A percentile compares a stretch with the other conserved stretches of the same genome.
Conservation (phyloP, 352 stramenopile genomes). For the Saprolegnia parasitica region DNA sequence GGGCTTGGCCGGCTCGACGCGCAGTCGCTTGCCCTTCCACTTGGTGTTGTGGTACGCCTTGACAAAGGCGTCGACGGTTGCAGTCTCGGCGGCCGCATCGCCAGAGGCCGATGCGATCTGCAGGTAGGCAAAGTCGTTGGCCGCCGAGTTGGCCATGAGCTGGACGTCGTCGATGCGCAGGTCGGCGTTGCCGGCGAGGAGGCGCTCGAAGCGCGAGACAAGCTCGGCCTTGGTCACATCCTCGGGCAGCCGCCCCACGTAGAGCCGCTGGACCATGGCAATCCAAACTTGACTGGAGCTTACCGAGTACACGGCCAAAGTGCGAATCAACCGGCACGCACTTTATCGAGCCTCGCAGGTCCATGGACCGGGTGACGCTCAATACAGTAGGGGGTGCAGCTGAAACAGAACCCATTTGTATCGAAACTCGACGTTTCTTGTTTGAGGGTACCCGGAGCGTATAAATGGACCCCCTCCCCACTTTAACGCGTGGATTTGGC, state of each 20-base stretch:
- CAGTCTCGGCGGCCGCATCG: conserved; percentile 32
- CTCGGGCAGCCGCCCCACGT: conserved; percentile 52
- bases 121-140: conserved; percentile 59
- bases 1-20: conserved; percentile 50
- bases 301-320: too few relatives aligned
- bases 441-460: too few relatives aligned
- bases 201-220: conserved; percentile 54
- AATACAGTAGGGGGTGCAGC: too few relatives aligned
- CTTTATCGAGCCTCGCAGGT: too few relatives aligned
- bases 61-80: conserved; percentile 31
- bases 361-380: too few relatives aligned
- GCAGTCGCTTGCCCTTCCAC: conserved; percentile 55
- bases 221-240: conserved; percentile 50
- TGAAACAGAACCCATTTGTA: too few relatives aligned
- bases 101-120: conserved; percentile 31
- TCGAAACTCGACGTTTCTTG: too few relatives aligned
- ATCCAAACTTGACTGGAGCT: conserved; percentile 1
- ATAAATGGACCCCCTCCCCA: too few relatives aligned
- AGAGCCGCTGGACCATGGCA: conserved; percentile 38
- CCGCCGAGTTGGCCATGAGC: conserved; percentile 33
- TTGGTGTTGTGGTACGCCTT: conserved; percentile 73
- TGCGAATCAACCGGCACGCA: too few relatives aligned
- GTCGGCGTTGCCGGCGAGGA: conserved; percentile 33
- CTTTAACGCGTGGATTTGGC: too few relatives aligned
- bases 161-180: conserved; percentile 44